Conservation (phyloP, 257 asterid genomes). For the Ehretia macrophylla region DNA sequence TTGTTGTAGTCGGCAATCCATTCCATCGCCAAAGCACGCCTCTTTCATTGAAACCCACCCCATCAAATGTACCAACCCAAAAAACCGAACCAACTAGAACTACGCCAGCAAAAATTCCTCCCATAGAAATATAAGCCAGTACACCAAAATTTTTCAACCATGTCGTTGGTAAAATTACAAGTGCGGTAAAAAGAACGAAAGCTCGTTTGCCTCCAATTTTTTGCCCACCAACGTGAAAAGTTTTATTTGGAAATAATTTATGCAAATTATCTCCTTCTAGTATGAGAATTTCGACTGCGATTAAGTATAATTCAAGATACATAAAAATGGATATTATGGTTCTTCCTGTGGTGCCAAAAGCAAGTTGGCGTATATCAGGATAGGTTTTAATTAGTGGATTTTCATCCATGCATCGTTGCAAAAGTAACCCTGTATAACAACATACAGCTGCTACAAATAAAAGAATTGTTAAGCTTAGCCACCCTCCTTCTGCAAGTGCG, state of each 20-base stretch:
- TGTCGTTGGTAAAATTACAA: conserved; percentile 46
- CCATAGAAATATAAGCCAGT: conserved; percentile 43
- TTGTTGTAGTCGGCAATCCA: conserved; percentile 42
- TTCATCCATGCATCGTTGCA: conserved; percentile 38
- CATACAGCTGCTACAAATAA: conserved; percentile 28
- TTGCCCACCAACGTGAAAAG: conserved; percentile 16
- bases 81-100: conserved; percentile 24
- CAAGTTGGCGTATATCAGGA: conserved; percentile 48
- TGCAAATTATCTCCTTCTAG: conserved; percentile 53
- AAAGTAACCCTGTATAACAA: conserved; percentile 44
- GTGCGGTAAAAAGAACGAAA: conserved; percentile 33
- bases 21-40: conserved; percentile 33
- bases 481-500: conserved; percentile 50
- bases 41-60: conserved; percentile 38
- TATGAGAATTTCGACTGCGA: conserved; percentile 48
- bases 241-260: conserved; percentile 36
- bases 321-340: conserved; percentile 24
- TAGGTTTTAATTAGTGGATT: conserved; percentile 32
- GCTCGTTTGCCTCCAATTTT: conserved; percentile 30
- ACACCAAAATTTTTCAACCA: conserved; percentile 43
- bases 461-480: conserved; percentile 33
- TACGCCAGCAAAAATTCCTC: conserved; percentile 44
- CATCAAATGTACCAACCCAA: conserved; percentile 47
- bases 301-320: conserved; percentile 45
- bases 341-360: conserved; percentile 47